Evolutionary conservation across 2,329 filamentous ascomycete genomes (phyloP), one percentile per base, ranked within the genome.

Genomic region (Fusarium pseudonygamai): DNA sequence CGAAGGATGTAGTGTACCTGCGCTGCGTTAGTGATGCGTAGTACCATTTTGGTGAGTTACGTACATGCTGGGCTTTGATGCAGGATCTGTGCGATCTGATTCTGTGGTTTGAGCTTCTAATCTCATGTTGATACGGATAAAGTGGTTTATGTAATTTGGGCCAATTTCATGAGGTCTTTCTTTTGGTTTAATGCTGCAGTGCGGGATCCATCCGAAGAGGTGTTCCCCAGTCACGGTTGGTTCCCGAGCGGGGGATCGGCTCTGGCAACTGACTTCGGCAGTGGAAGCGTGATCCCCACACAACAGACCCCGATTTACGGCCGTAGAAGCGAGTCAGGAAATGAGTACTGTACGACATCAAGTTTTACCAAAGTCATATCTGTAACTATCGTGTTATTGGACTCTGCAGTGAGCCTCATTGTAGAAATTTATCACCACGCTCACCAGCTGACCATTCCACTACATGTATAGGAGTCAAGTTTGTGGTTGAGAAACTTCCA

Each of bases 1-100:
- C 66, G 13, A 69, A 69, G 0, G 66, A 69, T n/a, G 66, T 69
- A 4, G 66, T 69, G 24, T 69, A 69, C 66, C 64, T 69, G 7
- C 3, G 14, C 1, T 0, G 0, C n/a, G 40, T 65, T 37, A 65
- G 57, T 13, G 4, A 14, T 7, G 10, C 0, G 13, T 6, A 28
- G 24, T 6, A 5, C 5, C 12, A 9, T 5, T 6, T 0, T 2
- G 15, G 2, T 4, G 4, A 6, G 8, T 3, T 8, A 32, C 26
- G 9, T 40, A 64, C 62, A 65, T 65, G 20, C 15, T 64, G 24
- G 20, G 47, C 20, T 13, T 32, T 10, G 9, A 18, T 43, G 55
- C 11, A n/a, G 40, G n/a, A 26, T 20, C 11, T 6, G 22, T 32
- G 14, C 24, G 26, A 10, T 46, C n/a, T 32, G 47, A 13, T n/a